Percentiles rank a stretch among this genome's conserved stretches.
Conservation (phyloP, 257 asterid species). For the Parsonsia alboflavescens region DNA sequence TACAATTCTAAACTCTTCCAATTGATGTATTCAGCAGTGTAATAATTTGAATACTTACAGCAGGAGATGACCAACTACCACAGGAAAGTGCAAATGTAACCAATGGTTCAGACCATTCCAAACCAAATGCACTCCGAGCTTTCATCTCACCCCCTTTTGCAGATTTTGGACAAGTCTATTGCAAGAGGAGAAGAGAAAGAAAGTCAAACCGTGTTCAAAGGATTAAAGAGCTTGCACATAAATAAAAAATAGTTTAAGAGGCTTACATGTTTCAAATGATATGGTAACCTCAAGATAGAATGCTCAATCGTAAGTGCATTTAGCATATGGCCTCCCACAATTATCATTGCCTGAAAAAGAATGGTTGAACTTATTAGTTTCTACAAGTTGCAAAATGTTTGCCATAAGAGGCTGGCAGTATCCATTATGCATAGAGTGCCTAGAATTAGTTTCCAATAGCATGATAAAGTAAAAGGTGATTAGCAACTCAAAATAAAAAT, state of each 20-base stretch:
- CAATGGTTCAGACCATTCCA: slow-evolving; percentile 88
- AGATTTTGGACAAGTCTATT: slow-evolving; percentile 56
- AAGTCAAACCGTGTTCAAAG: slow-evolving; percentile 7
- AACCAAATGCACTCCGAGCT: slow-evolving; percentile 43
- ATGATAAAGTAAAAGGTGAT: not conserved
- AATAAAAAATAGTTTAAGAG: not conserved
- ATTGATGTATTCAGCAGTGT: not conserved
- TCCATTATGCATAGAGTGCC: not conserved
- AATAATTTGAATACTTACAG: slow-evolving; percentile 44
- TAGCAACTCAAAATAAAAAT: slow-evolving; percentile 6
- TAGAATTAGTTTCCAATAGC: not conserved
- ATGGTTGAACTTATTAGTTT: not conserved
- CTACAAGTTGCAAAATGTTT: not conserved
- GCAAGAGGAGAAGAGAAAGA: slow-evolving; percentile 7
- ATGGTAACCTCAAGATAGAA: slow-evolving; percentile 70
- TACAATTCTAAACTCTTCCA: not conserved
- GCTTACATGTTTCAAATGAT: slow-evolving; percentile 66
- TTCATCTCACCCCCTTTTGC: slow-evolving; percentile 47
- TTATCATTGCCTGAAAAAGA: slow-evolving; percentile 53
- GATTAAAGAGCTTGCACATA: not conserved
- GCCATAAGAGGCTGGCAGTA: slow-evolving; percentile 6
- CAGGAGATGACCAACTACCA: slow-evolving; percentile 95
- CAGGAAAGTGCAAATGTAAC: slow-evolving; percentile 87
- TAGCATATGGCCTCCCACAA: slow-evolving; percentile 61
- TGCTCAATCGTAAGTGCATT: slow-evolving; percentile 72